phyloP scores from a whole-genome alignment of 768 basidiomycete species.

The Mrakia blollopis region DNA sequence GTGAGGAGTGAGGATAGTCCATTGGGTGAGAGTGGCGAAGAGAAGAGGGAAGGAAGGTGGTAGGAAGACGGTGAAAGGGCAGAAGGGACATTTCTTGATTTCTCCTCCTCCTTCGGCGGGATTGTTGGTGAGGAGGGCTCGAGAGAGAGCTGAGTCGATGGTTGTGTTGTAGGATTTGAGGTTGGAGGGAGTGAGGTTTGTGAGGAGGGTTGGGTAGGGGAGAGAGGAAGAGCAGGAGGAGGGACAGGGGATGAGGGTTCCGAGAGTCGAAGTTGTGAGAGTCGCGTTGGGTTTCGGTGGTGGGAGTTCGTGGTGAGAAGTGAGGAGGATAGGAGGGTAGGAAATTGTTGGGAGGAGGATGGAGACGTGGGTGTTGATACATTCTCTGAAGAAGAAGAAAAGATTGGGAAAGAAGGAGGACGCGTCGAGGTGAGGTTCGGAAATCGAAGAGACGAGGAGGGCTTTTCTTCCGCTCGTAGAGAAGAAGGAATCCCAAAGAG shows the following conservation, averaged over 20 bases:
- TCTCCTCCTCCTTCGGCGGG: not conserved
- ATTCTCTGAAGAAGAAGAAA: not conserved
- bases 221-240: conserved; percentile 25
- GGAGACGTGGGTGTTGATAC: conserved; percentile 31
- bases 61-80: conserved; percentile 7
- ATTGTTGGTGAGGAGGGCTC: not conserved
- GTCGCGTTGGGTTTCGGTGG: not conserved
- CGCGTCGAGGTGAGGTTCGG: not conserved
- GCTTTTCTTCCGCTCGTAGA: too few species aligned
- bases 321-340: not conserved
- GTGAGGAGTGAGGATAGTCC: not conserved
- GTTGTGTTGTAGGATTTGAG: conserved; percentile 15
- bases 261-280: not conserved
- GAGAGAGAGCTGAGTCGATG: conserved; percentile 21
- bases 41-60: not conserved
- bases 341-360: conserved; percentile 24
- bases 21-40: not conserved
- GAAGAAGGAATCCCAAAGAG: not conserved
- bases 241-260: conserved; percentile 30
- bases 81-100: conserved; percentile 20
- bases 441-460: not conserved
- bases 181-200: conserved; percentile 7
- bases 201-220: conserved; percentile 6
- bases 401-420: not conserved
- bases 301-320: not conserved